Evolutionary conservation across 31 red algal genomes (phyloP), one percentile per base, ranked within the genome.

Genomic region (Asparagopsis taxiformis): DNA sequence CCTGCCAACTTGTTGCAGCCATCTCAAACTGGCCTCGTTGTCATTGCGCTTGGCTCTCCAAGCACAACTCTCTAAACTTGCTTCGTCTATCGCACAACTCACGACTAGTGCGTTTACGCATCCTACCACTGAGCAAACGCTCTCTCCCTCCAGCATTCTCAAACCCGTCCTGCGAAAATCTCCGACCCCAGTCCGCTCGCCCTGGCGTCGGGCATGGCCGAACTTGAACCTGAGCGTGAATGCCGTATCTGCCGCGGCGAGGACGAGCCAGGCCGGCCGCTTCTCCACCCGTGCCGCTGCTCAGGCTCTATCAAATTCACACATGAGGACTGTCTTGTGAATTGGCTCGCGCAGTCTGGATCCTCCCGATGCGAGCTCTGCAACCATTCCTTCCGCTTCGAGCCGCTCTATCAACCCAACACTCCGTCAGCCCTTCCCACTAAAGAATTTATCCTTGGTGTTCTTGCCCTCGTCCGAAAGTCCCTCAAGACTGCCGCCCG

Each of bases 171-270:
- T n/a, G n/a, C n/a, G n/a, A n/a, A n/a, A n/a, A n/a, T n/a, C n/a
- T n/a, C n/a, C n/a, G n/a, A n/a, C n/a, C n/a, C n/a, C n/a, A n/a
- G n/a, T n/a, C n/a, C n/a, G n/a, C n/a, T n/a, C n/a, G n/a, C n/a
- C n/a, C n/a, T n/a, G n/a, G n/a, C n/a, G n/a, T n/a, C 44, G 16
- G 56, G 79, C 57, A 83, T 83, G 79, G 67, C 66, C 53, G 79
- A 83, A 65, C 63, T 62, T 51, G 79, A 83, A 46, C 51, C 35
- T 48, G 66, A 83, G 32, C 79, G 65, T 31, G 94, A 98, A 68
- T 98, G 94, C 69, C 80, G 94, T 38, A 98, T 98, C 43, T 98
- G 94, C 64, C 84, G 89, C 53, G 85, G 89, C 34, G 80, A 74
- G 32, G 74, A 64, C 31, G 83, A 84, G 51, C 78, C 77, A 9